Base-by-base conservation (phyloP, 352 stramenopile species). In the Phytophthora capsici region DNA sequence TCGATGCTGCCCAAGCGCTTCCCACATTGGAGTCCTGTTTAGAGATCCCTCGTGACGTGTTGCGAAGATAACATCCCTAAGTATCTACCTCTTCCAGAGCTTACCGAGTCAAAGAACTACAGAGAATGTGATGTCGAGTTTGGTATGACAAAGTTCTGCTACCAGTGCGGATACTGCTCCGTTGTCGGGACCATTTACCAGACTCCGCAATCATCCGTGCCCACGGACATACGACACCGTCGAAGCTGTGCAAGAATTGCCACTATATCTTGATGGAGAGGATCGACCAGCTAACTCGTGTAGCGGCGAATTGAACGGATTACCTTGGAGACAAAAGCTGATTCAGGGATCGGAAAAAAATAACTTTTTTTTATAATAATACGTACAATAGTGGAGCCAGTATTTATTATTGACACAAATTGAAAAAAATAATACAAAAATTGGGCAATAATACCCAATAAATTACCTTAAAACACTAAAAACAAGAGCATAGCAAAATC, bases 61-160 rank as follows among this genome's bases (percentile, higher is more conserved):
- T 95, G 85, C 32, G 59, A 75, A 47, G 76, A 78, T 34, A 83
- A 73, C 16, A 75, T 74, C 7, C 71, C 73, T 1, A 73, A 71
- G 17, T 74, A 78, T 59, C 51, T 91, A 30, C 75, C 73, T 13
- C 84, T 84, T 22, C 85, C 85, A n/a, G 87, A 94, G 41, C 63
- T 82, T 23, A 86, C 65, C 1, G 77, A 77, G 28, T 77, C 71
- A 1, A 90, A 90, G 34, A 53, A 75, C 10, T 95, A 85, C 69
- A 92, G 89, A 36, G 62, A 71, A 34, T 96, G 88, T 70, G 59
- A 74, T 1, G 57, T 84, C 1, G 77, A 90, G 48, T 96, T 96
- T 58, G 84, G 86, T 8, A 75, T 96, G 60, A 91, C 81, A 6
- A 93, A 92, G 65, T 96, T 93, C 26, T 75, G 85, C 0, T 96